Base-by-base conservation (phyloP, 2,329 filamentous ascomycete species). In the Davidsoniella australis region DNA sequence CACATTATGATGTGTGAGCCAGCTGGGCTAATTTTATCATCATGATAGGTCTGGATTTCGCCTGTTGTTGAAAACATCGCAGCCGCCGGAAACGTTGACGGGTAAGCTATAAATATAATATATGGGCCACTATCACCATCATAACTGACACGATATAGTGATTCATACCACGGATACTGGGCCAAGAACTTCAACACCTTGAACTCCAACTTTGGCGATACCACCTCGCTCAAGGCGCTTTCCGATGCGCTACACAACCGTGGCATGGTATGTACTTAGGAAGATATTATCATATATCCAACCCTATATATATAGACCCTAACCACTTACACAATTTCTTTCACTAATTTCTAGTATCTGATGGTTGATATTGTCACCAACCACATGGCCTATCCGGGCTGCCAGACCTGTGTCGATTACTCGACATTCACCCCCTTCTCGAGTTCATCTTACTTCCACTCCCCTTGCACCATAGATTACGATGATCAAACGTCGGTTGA, bases 351-450 rank as follows among this genome's bases (percentile, higher is more conserved):
- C 5, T 41, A 65, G 64, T 72, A 71, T 55, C 59, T 76, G 23
- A 76, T 76, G 72, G 63, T 75, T 12, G 72, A 75, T 52, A 60
- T 75, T 3, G 71, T 75, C 3, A 62, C 66, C 23, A 74, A 74
- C 55, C 69, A 75, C 57, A 67, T 68, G 55, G 68, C 62, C n/a
- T 76, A 69, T 57, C 60, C 64, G 26, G 72, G 73, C 20, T 60
- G 26, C 44, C 45, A 42, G 37, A 47, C 47, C 14, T 62, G 64
- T 4, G 67, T 78, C 38, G 68, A 78, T 59, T 80, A 78, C 57
- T 65, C 63, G 51, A 57, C 62, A 8, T 71, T 75, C 55, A 63
- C 64, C 20, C 75, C 76, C 1, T 80, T 80, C 59, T 68, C 74
- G 54, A 62, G 66, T 17, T 56, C 64, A 40, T 65, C 66, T 5